Percentiles rank a stretch among this genome's conserved stretches.
Conservation (phyloP, 352 stramenopile species). For the Paralagenidium karlingii region DNA sequence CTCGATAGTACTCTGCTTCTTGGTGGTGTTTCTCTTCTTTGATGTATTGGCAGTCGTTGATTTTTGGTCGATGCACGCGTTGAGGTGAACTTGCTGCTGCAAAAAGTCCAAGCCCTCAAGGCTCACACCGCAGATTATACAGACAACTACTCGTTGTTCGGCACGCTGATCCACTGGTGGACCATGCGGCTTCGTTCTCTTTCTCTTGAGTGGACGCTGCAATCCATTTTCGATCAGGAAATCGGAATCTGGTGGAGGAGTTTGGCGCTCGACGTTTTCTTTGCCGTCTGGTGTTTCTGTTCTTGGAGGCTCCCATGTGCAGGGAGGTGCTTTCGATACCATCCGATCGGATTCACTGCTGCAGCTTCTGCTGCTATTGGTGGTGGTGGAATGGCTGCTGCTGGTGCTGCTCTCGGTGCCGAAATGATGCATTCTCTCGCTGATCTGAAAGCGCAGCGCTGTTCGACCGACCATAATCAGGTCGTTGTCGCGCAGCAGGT, state of each 20-base stretch:
- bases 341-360: background rate
- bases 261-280: background rate
- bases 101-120: conserved; percentile 22
- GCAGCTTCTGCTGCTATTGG: conserved; percentile 5
- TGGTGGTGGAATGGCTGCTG: no score
- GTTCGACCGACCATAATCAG: conserved; percentile 26
- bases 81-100: conserved; percentile 20
- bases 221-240: background rate
- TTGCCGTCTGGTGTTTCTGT: background rate
- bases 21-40: no score
- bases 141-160: conserved; percentile 2
- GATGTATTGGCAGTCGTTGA: no score
- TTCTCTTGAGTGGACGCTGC: conserved; percentile 6
- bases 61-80: conserved; percentile 26
- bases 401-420: no score
- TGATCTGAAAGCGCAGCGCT: conserved; percentile 17
- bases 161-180: background rate
- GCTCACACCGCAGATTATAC: conserved; percentile 10
- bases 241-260: background rate
- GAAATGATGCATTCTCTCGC: no score
- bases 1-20: no score
- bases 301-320: conserved; percentile 2
- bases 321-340: background rate
- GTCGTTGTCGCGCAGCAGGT: conserved; percentile 19
- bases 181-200: background rate